phyloP scores from a whole-genome alignment of 2,329 filamentous ascomycete genomes.

The Ophiosphaerella herpotricha region DNA sequence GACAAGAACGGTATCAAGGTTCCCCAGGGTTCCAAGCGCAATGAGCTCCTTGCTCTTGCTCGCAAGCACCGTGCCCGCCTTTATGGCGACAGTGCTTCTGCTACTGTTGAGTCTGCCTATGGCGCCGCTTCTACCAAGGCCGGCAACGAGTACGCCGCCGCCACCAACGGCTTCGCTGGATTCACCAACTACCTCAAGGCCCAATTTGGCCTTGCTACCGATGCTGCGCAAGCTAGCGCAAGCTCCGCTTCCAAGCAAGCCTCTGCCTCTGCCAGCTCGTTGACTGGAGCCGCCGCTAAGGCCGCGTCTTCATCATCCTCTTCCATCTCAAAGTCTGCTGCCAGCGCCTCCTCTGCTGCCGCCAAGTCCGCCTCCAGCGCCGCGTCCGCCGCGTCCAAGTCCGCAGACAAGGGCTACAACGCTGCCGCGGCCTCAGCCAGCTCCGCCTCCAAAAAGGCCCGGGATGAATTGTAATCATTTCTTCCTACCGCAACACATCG shows the following conservation, averaged over 20 bases:
- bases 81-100: slow-evolving; percentile 64
- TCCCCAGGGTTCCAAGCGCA: slow-evolving; percentile 87
- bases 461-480: slow-evolving; percentile 52
- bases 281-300: slow-evolving; percentile 26
- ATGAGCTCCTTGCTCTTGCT: slow-evolving; percentile 86
- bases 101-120: slow-evolving; percentile 45
- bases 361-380: slow-evolving; percentile 40
- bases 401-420: slow-evolving; percentile 37
- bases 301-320: slow-evolving; percentile 42
- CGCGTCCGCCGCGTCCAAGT: slow-evolving; percentile 40
- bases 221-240: slow-evolving; percentile 32
- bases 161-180: slow-evolving; percentile 57
- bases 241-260: slow-evolving; percentile 40
- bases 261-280: slow-evolving; percentile 28
- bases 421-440: slow-evolving; percentile 37
- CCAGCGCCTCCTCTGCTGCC: slow-evolving; percentile 37
- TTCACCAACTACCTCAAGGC: slow-evolving; percentile 51
- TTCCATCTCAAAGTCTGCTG: slow-evolving; percentile 38
- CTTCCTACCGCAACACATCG: slow-evolving; percentile 6
- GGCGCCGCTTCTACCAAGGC: slow-evolving; percentile 59
- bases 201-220: slow-evolving; percentile 55
- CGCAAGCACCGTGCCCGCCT: slow-evolving; percentile 82
- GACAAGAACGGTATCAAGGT: slow-evolving; percentile 90
- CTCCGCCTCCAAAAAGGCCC: slow-evolving; percentile 43
- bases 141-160: slow-evolving; percentile 75